Conservation (phyloP, 2,329 filamentous ascomycete species). For the Trichoderma sp. region DNA sequence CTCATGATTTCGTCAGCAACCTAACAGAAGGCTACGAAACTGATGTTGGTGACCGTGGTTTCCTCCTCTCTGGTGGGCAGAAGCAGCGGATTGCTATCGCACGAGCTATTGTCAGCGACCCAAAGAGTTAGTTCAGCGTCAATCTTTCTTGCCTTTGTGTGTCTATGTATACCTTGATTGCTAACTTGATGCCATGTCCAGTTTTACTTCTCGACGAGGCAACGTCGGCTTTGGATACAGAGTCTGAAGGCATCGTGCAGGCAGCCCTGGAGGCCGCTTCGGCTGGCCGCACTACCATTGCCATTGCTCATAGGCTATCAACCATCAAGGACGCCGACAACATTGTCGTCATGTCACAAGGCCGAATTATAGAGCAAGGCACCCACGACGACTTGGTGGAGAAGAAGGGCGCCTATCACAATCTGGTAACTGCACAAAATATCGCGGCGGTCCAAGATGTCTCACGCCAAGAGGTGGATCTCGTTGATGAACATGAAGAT, state of each 20-base stretch:
- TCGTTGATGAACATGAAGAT: constrained; percentile 52
- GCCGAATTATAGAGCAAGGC: constrained; percentile 89
- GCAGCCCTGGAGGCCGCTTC: constrained; percentile 86
- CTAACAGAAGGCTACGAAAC: constrained; percentile 91
- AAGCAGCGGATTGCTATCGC: constrained; percentile 97
- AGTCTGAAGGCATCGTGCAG: constrained; percentile 92
- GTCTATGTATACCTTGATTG: not conserved
- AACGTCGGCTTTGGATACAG: constrained; percentile 89
- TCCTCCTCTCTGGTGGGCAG: constrained; percentile 89
- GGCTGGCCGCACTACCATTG: constrained; percentile 87
- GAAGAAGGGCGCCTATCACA: constrained; percentile 72
- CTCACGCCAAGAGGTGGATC: constrained; percentile 53
- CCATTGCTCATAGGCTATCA: constrained; percentile 91
- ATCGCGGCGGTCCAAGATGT: constrained; percentile 65
- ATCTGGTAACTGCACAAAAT: constrained; percentile 84
- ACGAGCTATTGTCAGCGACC: constrained; percentile 84
- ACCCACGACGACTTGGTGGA: constrained; percentile 79
- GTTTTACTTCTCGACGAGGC: constrained; percentile 92
- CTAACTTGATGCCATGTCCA: constrained; percentile 30
- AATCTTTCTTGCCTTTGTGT: not conserved
- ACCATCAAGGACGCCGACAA: constrained; percentile 95
- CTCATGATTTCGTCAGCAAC: constrained; percentile 82
- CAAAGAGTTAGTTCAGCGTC: constrained; percentile 59
- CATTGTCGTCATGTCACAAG: constrained; percentile 88
- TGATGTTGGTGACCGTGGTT: constrained; percentile 92